Evolutionary conservation across 2,329 filamentous ascomycete species (phyloP).

Genomic region (Exophiala lecanii-corni): DNA sequence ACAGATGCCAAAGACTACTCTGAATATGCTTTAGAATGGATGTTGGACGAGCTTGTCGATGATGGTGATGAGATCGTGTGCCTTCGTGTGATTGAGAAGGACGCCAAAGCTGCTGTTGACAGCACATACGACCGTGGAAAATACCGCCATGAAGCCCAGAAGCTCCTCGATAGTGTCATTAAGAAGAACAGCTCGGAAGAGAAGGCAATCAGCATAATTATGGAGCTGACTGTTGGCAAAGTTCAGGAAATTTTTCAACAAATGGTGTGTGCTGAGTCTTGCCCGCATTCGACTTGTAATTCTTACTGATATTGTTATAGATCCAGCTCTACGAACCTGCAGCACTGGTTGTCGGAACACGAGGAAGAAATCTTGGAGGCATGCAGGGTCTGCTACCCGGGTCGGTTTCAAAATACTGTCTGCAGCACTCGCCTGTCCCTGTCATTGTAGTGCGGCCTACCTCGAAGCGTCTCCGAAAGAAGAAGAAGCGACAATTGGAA

Average conservation of each 20-base stretch:
- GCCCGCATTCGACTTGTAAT: background rate
- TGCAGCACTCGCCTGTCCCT: conserved; percentile 88
- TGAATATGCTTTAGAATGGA: conserved; percentile 86
- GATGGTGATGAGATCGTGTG: conserved; percentile 93
- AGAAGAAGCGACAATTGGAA: conserved; percentile 75
- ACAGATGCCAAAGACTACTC: conserved; percentile 90
- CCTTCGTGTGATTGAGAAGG: conserved; percentile 80
- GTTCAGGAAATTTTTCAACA: conserved; percentile 86
- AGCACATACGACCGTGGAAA: conserved; percentile 58
- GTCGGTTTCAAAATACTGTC: conserved; percentile 88
- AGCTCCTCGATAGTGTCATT: conserved; percentile 70
- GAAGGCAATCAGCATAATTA: conserved; percentile 75
- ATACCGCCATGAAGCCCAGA: conserved; percentile 71
- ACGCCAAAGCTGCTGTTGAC: conserved; percentile 63
- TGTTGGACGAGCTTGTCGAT: conserved; percentile 85
- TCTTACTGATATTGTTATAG: conserved; percentile 42
- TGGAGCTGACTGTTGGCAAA: conserved; percentile 86
- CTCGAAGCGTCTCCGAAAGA: conserved; percentile 84
- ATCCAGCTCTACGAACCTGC: conserved; percentile 89
- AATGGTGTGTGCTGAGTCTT: conserved; percentile 56
- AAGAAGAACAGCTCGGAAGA: conserved; percentile 71
- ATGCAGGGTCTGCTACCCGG: conserved; percentile 83
- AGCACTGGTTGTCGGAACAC: conserved; percentile 84
- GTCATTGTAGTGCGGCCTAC: conserved; percentile 88
- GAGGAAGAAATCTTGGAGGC: conserved; percentile 76